Conservation (phyloP, 306 rosid species). For the Corylus heterophylla region DNA sequence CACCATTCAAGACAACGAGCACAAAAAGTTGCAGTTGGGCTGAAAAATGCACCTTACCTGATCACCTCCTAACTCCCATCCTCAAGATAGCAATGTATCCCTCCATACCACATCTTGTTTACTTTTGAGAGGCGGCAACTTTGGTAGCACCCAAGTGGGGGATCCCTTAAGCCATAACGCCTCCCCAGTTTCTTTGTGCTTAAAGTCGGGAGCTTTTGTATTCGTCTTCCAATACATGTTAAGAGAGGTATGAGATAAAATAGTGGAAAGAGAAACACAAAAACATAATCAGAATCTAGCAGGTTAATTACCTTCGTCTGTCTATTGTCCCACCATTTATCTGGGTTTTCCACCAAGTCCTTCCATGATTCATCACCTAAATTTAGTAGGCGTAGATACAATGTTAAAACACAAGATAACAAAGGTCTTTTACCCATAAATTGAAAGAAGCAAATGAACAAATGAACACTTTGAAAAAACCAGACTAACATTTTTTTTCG, state of each 20-base stretch:
- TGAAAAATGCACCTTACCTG: background rate
- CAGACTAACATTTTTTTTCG: background rate
- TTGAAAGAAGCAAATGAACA: background rate
- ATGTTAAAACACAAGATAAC: background rate
- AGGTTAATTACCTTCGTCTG: slow-evolving; percentile 44
- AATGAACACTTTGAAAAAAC: background rate
- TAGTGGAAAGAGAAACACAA: background rate
- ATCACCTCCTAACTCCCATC: background rate
- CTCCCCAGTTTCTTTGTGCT: slow-evolving; percentile 66
- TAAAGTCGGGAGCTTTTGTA: slow-evolving; percentile 57
- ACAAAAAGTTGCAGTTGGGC: background rate
- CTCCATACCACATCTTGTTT: slow-evolving; percentile 10
- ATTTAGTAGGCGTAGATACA: slow-evolving; percentile 24
- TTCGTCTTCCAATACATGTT: slow-evolving; percentile 31
- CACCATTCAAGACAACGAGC: background rate
- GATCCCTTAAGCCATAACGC: slow-evolving; percentile 52
- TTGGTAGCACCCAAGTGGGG: slow-evolving; percentile 55
- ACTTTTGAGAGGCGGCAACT: slow-evolving; percentile 48
- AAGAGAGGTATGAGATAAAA: slow-evolving; percentile 6
- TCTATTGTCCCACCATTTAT: slow-evolving; percentile 80
- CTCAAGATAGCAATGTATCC: slow-evolving; percentile 14
- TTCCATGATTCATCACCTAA: slow-evolving; percentile 58
- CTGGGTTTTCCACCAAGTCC: slow-evolving; percentile 56
- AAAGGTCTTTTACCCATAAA: background rate
- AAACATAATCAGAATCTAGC: slow-evolving; percentile 4